Evolutionary conservation across 2,329 filamentous ascomycete genomes (phyloP).

Genomic region (Aspergillus intermedius): DNA sequence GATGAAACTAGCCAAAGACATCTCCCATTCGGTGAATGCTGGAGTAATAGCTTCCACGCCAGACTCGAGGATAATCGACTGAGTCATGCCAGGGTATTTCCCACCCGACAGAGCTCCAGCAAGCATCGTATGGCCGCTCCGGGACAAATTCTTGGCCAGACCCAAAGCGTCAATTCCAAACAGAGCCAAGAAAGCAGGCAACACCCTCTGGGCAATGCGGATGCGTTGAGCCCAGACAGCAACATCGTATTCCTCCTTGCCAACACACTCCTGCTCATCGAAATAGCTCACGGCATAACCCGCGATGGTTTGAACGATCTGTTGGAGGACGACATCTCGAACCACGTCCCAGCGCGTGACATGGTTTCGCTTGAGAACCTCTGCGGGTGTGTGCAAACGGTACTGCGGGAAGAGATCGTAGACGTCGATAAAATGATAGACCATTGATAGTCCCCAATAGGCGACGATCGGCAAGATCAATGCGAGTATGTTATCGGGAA

Average conservation of each 20-base stretch:
- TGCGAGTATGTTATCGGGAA: slow-evolving; percentile 75
- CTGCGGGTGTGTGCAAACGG: slow-evolving; percentile 87
- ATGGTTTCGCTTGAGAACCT: slow-evolving; percentile 80
- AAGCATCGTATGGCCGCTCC: slow-evolving; percentile 61
- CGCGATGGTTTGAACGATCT: slow-evolving; percentile 75
- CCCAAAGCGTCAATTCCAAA: slow-evolving; percentile 70
- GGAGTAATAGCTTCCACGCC: slow-evolving; percentile 51
- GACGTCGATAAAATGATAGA: slow-evolving; percentile 83
- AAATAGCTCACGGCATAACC: slow-evolving; percentile 61
- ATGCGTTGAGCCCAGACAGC: slow-evolving; percentile 84
- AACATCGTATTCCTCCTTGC: slow-evolving; percentile 77
- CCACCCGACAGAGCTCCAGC: slow-evolving; percentile 74
- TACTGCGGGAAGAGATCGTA: slow-evolving; percentile 85
- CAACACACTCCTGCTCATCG: slow-evolving; percentile 66
- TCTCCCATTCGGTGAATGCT: slow-evolving; percentile 78
- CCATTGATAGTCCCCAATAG: slow-evolving; percentile 80
- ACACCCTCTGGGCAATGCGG: slow-evolving; percentile 67
- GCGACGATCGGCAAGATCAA: slow-evolving; percentile 70
- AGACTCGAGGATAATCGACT: slow-evolving; percentile 48
- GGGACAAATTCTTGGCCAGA: slow-evolving; percentile 67
- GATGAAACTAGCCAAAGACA: slow-evolving; percentile 64
- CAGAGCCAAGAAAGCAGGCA: slow-evolving; percentile 64
- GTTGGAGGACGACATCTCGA: slow-evolving; percentile 85
- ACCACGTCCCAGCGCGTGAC: slow-evolving; percentile 78
- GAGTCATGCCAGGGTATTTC: slow-evolving; percentile 65